phyloP scores from a whole-genome alignment of 1,284 basidiomycete genomes.

The Termitomyces sp. region DNA sequence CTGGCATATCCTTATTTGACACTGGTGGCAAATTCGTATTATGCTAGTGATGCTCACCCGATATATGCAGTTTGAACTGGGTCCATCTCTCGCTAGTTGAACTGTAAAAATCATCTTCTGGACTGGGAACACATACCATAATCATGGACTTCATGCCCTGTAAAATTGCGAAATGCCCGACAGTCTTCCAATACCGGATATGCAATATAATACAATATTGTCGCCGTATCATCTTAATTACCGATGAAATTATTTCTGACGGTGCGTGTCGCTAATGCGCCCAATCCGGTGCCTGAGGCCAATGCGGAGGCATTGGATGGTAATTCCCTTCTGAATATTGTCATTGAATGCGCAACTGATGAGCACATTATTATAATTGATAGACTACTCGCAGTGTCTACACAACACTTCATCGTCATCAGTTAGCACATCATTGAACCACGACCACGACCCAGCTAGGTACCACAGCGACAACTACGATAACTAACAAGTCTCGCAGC shows the following conservation, averaged over 20 bases:
- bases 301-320: slow-evolving; percentile 48
- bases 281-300: slow-evolving; percentile 39
- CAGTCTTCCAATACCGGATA: slow-evolving; percentile 3
- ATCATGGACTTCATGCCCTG: neutral
- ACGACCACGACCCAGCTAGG: slow-evolving; percentile 15
- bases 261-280: slow-evolving; percentile 22
- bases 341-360: neutral
- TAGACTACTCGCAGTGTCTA: slow-evolving; percentile 50
- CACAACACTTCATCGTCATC: slow-evolving; percentile 22
- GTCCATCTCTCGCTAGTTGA: no score
- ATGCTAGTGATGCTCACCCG: no score
- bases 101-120: neutral
- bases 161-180: slow-evolving; percentile 3
- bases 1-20: no score
- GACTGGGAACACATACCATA: neutral
- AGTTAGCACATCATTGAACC: slow-evolving; percentile 10
- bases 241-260: slow-evolving; percentile 15
- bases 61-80: no score
- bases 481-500: slow-evolving; percentile 37
- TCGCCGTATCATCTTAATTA: neutral
- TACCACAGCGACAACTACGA: slow-evolving; percentile 32
- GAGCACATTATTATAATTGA: neutral
- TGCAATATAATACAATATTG: slow-evolving; percentile 4
- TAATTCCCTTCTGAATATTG: slow-evolving; percentile 16
- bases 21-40: no score